Percentiles rank a stretch among this genome's conserved stretches.
phyloP scores from a whole-genome alignment of 176 grass and related monocot species.

The Ensete glaucum region DNA sequence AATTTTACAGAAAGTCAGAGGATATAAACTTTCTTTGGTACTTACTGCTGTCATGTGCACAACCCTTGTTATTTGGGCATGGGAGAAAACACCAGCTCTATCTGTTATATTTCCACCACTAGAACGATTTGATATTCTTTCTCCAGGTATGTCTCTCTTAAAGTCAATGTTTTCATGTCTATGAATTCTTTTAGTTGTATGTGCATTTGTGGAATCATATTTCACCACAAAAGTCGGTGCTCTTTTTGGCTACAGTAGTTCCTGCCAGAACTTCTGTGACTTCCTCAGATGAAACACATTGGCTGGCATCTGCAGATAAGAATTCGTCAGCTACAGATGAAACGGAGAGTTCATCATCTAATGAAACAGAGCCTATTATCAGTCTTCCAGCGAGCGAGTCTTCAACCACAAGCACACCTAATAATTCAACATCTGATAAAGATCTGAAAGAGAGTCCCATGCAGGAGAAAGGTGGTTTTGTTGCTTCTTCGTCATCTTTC shows the following conservation, averaged over 20 bases:
- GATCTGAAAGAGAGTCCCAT: not conserved
- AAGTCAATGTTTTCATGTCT: not conserved
- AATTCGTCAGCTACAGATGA: not conserved
- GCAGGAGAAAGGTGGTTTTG: conserved; percentile 29
- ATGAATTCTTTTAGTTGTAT: conserved; percentile 19
- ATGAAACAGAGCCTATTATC: not conserved
- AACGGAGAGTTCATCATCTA: not conserved
- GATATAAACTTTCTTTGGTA: conserved; percentile 14
- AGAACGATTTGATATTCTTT: conserved; percentile 26
- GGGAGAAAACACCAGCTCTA: conserved; percentile 29
- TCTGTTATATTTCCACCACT: conserved; percentile 20
- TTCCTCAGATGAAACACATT: not conserved
- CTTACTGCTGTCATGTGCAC: conserved; percentile 29
- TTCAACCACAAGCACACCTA: not conserved
- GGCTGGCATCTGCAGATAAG: not conserved
- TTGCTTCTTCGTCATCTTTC: not conserved
- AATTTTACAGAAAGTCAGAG: conserved; percentile 22
- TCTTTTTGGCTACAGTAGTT: conserved; percentile 4
- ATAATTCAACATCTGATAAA: not conserved
- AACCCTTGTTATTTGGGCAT: conserved; percentile 22
- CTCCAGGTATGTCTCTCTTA: conserved; percentile 23
- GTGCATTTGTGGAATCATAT: not conserved
- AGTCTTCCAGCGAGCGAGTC: not conserved
- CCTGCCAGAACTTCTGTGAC: not conserved
- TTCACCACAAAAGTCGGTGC: not conserved